Conservation (phyloP, 164 flowering plant species). For the Houttuynia cordata region DNA sequence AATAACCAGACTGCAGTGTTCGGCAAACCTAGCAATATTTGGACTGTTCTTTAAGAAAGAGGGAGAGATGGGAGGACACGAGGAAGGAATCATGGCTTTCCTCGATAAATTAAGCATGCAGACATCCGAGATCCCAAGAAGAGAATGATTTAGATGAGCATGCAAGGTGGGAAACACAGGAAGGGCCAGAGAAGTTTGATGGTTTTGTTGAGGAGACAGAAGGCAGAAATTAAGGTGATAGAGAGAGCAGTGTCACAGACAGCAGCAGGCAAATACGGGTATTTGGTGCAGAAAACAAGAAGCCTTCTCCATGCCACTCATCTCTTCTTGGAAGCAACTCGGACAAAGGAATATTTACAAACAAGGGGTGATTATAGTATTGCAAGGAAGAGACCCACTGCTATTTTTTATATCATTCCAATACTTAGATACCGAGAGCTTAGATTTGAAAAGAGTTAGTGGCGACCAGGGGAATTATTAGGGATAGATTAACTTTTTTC, state of each 20-base stretch:
- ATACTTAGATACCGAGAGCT: not conserved
- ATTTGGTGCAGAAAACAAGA: slow-evolving; percentile 32
- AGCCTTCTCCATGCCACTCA: slow-evolving; percentile 28
- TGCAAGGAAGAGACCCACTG: too few species aligned
- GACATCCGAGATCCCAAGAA: slow-evolving; percentile 14
- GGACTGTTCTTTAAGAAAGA: not conserved
- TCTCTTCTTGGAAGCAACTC: slow-evolving; percentile 11
- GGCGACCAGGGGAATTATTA: slow-evolving; percentile 1
- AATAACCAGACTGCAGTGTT: not conserved
- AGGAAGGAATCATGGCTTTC: slow-evolving; percentile 9
- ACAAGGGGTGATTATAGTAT: not conserved
- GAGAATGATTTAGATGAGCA: slow-evolving; percentile 11
- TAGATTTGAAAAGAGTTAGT: not conserved
- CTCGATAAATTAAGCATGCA: not conserved
- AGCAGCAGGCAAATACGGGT: slow-evolving; percentile 22
- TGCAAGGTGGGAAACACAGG: slow-evolving; percentile 22
- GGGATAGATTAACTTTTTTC: too few species aligned
- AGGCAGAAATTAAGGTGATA: slow-evolving; percentile 54
- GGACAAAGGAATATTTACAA: slow-evolving; percentile 9
- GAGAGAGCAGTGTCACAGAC: slow-evolving; percentile 28
- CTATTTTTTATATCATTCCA: not conserved
- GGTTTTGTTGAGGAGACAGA: slow-evolving; percentile 76
- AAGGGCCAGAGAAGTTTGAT: slow-evolving; percentile 44
- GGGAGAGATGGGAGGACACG: not conserved
- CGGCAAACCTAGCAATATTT: not conserved